Base-by-base conservation (phyloP, 2,329 filamentous ascomycete genomes). In the Phyllosticta citribraziliensis region DNA sequence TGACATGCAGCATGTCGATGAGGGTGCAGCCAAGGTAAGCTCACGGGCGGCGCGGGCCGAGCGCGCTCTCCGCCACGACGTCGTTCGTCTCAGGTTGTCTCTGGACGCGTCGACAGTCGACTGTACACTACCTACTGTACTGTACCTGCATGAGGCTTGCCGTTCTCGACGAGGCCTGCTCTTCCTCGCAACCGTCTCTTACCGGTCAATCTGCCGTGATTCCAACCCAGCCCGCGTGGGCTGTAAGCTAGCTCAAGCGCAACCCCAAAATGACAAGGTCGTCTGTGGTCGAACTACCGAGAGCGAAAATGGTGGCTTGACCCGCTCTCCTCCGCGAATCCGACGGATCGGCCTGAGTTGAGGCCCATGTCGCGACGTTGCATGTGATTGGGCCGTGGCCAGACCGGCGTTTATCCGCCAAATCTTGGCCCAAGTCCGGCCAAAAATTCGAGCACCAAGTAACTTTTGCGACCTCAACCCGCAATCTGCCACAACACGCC, bases 351-450 rank as follows among this genome's bases (percentile, higher is more conserved):
- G 22, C 22, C 22, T 22, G 22, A 22, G 22, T 2, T 11, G 11
- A 3, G 11, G 33, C 33, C 11, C 5, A 12, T 5, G 11, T 12
- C 5, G 33, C 8, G 33, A 40, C 33, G 33, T 5, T 14, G 33
- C 33, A 40, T 40, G 33, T 40, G 33, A 40, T 40, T 40, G 33
- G 33, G 33, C 33, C 33, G 33, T 3, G 33, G 33, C 33, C 11
- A 40, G 33, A 40, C 33, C 33, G 33, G 33, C 33, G 33, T 40
- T 40, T 40, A 40, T 40, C 33, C 52, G 55, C 62, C 64, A 66
- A 67, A 63, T 66, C 65, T 67, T 67, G 65, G 65, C 65, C 52
- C 33, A 53, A 40, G 33, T 17, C 52, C 66, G 64, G 55, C 51
- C 59, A 64, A 60, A 64, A 63, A 64, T 61, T 60, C 52, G 54